phyloP scores from a whole-genome alignment of 164 flowering plant species.

The Stephania cephalantha region DNA sequence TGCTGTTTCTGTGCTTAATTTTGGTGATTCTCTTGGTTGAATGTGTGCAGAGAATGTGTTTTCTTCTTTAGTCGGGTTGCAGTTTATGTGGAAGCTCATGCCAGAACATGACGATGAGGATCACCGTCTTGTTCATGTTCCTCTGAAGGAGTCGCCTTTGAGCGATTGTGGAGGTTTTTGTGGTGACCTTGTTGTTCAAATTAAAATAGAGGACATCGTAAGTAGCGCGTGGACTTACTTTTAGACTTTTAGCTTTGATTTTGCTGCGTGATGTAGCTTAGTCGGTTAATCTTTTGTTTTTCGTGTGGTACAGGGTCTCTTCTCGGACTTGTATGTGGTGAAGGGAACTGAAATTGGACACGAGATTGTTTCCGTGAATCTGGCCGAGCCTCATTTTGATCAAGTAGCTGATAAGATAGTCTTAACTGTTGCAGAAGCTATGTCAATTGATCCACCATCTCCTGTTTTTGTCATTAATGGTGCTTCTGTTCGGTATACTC shows the following conservation, averaged over 20 bases:
- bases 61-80: conserved; percentile 86
- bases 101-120: conserved; percentile 50
- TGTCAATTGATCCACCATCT: conserved; percentile 92
- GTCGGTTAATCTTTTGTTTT: not conserved
- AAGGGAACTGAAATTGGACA: conserved; percentile 82
- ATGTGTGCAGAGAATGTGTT: conserved; percentile 72
- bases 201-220: conserved; percentile 79
- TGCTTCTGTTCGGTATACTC: conserved; percentile 55
- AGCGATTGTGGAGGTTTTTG: conserved; percentile 88
- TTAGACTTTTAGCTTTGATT: not conserved
- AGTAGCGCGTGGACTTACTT: conserved; percentile 16
- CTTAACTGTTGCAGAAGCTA: conserved; percentile 91
- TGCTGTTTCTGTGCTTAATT: no score
- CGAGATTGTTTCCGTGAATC: conserved; percentile 69
- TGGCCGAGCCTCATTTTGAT: conserved; percentile 59
- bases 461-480: conserved; percentile 80
- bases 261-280: not conserved
- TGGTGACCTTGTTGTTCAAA: conserved; percentile 73
- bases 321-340: conserved; percentile 71
- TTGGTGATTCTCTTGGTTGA: not conserved
- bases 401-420: conserved; percentile 62
- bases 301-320: conserved; percentile 56
- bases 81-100: conserved; percentile 70
- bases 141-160: conserved; percentile 83
- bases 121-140: conserved; percentile 85